Evolutionary conservation across 2,329 filamentous ascomycete species (phyloP), one percentile per base, ranked within the genome.

Genomic region (Aspergillus sclerotialis): DNA sequence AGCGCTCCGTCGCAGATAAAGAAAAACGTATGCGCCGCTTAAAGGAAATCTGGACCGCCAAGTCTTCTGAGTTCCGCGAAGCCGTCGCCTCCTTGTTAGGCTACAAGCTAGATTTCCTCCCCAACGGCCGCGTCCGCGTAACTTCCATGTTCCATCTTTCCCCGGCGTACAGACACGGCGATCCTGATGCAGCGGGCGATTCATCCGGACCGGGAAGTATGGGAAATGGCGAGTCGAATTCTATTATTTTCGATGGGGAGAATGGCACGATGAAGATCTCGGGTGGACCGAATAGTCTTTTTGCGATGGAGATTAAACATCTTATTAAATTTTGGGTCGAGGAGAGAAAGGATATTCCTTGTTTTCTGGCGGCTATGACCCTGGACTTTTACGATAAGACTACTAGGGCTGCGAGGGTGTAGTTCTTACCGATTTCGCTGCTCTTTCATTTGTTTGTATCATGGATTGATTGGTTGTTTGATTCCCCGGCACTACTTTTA

Each of bases 191-290:
- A 5, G 78, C 84, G 36, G 80, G 84, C 53, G 78, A 86, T 56
- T 50, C 56, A 6, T 42, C 49, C 11, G 63, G 61, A 1, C 54
- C 58, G 2, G 64, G 61, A 4, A 65, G 60, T 42, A 64, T 65
- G 64, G 61, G 62, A 27, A 61, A 64, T 18, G 64, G 62, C 4
- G 67, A 70, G 40, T 70, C 71, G 43, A 76, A 78, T 41, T 74
- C 67, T 4, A 79, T 80, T 29, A 78, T 94, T 0, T 95, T 95
- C 58, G 88, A 94, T 61, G 88, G 88, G 33, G 88, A 95, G 65
- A 80, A 84, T 38, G 92, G 90, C 6, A 95, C 89, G 1, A 98
- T 98, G 92, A 98, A 98, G 72, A 84, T 98, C 37, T 85, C 82
- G 21, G 92, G 92, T 1, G 92, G 92, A 0, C 85, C 88, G 1